A percentile compares a stretch with the other conserved stretches of the same genome.
phyloP scores from a whole-genome alignment of 106 monocot species.

The Dendrobium huoshanense region DNA sequence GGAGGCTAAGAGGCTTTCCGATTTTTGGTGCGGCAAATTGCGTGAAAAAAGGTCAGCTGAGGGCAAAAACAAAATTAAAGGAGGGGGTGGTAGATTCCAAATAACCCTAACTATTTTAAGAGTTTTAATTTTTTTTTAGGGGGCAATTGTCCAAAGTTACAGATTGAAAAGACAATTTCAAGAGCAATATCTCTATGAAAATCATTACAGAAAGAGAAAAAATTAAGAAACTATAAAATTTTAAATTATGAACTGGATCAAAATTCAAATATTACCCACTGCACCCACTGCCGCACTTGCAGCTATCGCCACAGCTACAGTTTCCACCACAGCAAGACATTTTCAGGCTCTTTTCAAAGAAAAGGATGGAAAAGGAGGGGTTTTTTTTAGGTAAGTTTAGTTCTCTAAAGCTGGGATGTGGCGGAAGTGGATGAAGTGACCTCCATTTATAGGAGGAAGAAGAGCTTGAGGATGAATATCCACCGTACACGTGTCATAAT shows the following conservation, averaged over 20 bases:
- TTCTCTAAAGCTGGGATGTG: not conserved
- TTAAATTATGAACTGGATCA: not conserved
- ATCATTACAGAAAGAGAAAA: too few relatives aligned
- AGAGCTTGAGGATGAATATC: slow-evolving; percentile 4
- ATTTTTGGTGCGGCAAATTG: too few relatives aligned
- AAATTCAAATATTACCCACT: slow-evolving; percentile 32
- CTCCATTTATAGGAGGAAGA: not conserved
- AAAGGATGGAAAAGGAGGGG: not conserved
- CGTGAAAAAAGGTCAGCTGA: too few relatives aligned
- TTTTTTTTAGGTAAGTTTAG: not conserved
- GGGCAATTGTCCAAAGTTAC: too few relatives aligned
- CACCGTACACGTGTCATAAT: slow-evolving; percentile 32
- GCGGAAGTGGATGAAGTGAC: not conserved
- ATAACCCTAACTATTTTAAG: too few relatives aligned
- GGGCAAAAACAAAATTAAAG: too few relatives aligned
- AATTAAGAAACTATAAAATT: too few relatives aligned
- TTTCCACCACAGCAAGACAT: slow-evolving; percentile 76
- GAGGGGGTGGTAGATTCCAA: too few relatives aligned
- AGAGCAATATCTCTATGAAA: too few relatives aligned
- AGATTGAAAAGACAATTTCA: too few relatives aligned
- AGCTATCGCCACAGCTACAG: slow-evolving; percentile 59
- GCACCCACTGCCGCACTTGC: slow-evolving; percentile 63
- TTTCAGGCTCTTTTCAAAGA: slow-evolving; percentile 17
- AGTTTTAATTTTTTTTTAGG: too few relatives aligned
- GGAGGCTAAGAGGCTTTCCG: too few relatives aligned